phyloP scores from a whole-genome alignment of 768 basidiomycete genomes.

The Amanita pseudoporphyria region DNA sequence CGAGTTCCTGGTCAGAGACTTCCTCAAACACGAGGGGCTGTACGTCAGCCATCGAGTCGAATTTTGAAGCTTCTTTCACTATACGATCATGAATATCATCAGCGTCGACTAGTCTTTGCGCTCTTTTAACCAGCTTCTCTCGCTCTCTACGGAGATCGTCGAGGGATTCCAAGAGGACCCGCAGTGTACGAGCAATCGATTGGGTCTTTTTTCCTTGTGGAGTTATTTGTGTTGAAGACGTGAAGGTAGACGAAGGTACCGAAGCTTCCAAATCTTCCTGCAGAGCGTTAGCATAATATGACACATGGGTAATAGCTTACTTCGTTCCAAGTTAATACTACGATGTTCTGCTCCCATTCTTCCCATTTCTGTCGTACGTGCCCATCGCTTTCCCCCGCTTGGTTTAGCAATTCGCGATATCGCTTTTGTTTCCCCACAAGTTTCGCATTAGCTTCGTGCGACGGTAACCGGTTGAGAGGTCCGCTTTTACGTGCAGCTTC shows the following conservation, averaged over 20 bases:
- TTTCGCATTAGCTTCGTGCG: constrained; percentile 70
- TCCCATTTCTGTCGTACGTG: constrained; percentile 78
- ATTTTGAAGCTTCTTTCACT: constrained; percentile 49
- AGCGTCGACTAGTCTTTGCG: constrained; percentile 44
- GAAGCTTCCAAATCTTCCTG: constrained; percentile 58
- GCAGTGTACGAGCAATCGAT: constrained; percentile 58
- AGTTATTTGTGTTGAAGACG: constrained; percentile 21
- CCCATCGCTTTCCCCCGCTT: constrained; percentile 70
- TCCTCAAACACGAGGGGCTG: constrained; percentile 86
- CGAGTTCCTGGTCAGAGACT: constrained; percentile 65
- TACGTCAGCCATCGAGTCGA: constrained; percentile 61
- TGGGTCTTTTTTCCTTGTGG: constrained; percentile 40
- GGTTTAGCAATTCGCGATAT: constrained; percentile 61
- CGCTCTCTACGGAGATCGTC: constrained; percentile 61
- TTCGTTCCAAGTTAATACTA: constrained; percentile 58
- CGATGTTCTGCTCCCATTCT: constrained; percentile 72
- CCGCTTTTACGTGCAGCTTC: constrained; percentile 52
- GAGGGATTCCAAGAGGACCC: constrained; percentile 68
- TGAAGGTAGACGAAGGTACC: constrained; percentile 55
- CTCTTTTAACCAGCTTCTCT: constrained; percentile 53
- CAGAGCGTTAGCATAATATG: not conserved
- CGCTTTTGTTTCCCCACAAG: constrained; percentile 61
- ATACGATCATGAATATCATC: constrained; percentile 74
- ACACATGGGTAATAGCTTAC: constrained; percentile 25
- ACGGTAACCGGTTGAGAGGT: constrained; percentile 45